Conservation (phyloP, 768 basidiomycete genomes). For the Neoboletus brunneissimus region DNA sequence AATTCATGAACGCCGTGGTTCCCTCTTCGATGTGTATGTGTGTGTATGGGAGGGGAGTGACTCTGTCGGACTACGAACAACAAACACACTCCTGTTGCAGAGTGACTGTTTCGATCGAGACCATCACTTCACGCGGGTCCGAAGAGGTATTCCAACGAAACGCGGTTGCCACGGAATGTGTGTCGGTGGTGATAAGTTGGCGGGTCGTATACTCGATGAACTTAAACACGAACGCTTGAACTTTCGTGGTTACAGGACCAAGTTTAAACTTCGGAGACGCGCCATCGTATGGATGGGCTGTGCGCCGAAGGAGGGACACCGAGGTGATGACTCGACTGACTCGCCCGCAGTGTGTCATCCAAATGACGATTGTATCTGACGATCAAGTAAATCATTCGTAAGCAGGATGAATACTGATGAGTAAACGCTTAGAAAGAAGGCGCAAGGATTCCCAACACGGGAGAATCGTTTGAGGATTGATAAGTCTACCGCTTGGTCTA, state of each 20-base stretch:
- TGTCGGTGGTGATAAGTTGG: constrained; percentile 15
- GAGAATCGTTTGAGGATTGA: background rate
- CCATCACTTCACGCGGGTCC: constrained; percentile 10
- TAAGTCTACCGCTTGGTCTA: too few species aligned
- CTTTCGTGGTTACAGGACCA: background rate
- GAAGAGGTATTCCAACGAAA: background rate
- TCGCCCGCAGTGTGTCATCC: background rate
- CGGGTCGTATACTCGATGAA: background rate
- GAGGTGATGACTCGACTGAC: constrained; percentile 15
- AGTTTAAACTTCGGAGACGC: background rate
- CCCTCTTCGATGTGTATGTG: background rate
- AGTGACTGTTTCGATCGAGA: constrained; percentile 5
- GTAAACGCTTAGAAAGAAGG: constrained; percentile 4
- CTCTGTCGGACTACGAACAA: background rate
- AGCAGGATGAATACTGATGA: background rate
- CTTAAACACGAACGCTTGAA: background rate
- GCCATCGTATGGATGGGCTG: background rate
- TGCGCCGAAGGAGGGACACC: background rate
- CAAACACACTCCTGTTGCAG: background rate
- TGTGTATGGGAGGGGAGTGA: background rate
- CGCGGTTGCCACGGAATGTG: constrained; percentile 3
- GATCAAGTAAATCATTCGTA: constrained; percentile 10
- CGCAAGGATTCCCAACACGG: background rate
- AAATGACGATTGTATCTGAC: constrained; percentile 2
- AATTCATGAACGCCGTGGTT: constrained; percentile 2